phyloP scores from a whole-genome alignment of 768 basidiomycete genomes.

The Lyophyllum shimeji region DNA sequence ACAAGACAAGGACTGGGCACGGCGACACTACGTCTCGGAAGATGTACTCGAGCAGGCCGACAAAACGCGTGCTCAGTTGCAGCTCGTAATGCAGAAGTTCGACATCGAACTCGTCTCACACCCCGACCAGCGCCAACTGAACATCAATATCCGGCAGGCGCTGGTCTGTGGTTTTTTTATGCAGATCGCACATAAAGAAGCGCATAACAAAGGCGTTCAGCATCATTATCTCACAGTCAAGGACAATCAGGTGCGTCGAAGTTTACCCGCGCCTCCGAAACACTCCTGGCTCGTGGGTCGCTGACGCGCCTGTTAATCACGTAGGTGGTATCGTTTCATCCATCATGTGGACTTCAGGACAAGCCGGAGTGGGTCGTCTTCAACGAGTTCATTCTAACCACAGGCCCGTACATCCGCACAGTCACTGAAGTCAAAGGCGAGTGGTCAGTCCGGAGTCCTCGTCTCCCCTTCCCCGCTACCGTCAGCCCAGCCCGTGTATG shows the following conservation, averaged over 20 bases:
- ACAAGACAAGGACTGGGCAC: slow-evolving; percentile 85
- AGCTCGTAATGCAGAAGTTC: slow-evolving; percentile 88
- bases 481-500: background rate
- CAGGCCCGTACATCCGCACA: slow-evolving; percentile 85
- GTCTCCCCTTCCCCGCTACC: slow-evolving; percentile 1
- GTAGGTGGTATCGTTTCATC: slow-evolving; percentile 74
- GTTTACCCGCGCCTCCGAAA: background rate
- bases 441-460: slow-evolving; percentile 53
- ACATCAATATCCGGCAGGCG: slow-evolving; percentile 73
- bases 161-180: slow-evolving; percentile 96
- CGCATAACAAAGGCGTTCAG: too few relatives aligned
- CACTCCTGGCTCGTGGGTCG: background rate
- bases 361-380: slow-evolving; percentile 92
- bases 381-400: slow-evolving; percentile 95
- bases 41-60: slow-evolving; percentile 89
- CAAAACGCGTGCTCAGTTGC: slow-evolving; percentile 87
- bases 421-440: slow-evolving; percentile 85
- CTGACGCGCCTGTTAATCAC: background rate
- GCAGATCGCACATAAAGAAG: slow-evolving; percentile 96
- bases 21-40: slow-evolving; percentile 83
- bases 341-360: slow-evolving; percentile 83
- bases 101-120: slow-evolving; percentile 76
- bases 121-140: slow-evolving; percentile 68
- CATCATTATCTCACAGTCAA: slow-evolving; percentile 95
- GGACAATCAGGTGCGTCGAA: slow-evolving; percentile 76